Conservation (phyloP, 305 asterid genomes). For the Solanum hybrid region DNA sequence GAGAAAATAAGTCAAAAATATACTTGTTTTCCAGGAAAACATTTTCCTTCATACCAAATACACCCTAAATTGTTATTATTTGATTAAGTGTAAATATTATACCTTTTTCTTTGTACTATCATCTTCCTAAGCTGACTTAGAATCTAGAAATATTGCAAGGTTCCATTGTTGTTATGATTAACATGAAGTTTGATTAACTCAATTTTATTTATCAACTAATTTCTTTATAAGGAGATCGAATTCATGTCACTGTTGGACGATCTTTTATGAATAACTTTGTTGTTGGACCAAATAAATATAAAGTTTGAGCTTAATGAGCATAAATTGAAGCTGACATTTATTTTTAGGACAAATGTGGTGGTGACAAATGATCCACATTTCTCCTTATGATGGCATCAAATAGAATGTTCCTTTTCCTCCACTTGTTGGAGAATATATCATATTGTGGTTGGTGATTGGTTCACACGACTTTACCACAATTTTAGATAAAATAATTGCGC, state of each 20-base stretch:
- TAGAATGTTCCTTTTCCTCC: background rate
- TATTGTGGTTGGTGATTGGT: background rate
- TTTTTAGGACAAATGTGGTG: background rate
- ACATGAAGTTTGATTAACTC: background rate
- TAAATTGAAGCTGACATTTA: background rate
- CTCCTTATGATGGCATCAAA: background rate
- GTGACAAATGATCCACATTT: background rate
- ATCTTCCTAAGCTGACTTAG: background rate
- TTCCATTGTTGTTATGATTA: background rate
- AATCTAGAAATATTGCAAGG: background rate
- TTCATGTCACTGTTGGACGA: background rate
- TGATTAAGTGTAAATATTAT: background rate
- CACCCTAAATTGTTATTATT: background rate
- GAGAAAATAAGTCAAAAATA: too few species aligned
- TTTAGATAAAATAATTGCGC: too few species aligned
- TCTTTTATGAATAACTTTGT: background rate
- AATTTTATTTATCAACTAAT: too few species aligned
- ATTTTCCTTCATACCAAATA: too few species aligned
- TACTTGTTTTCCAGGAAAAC: too few species aligned
- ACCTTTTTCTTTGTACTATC: background rate
- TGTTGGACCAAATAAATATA: background rate
- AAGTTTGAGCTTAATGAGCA: background rate
- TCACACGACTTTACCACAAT: background rate
- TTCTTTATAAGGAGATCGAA: background rate
- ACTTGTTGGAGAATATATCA: background rate